Conservation (phyloP, 2,329 filamentous ascomycete genomes). For the Fusarium continuum region DNA sequence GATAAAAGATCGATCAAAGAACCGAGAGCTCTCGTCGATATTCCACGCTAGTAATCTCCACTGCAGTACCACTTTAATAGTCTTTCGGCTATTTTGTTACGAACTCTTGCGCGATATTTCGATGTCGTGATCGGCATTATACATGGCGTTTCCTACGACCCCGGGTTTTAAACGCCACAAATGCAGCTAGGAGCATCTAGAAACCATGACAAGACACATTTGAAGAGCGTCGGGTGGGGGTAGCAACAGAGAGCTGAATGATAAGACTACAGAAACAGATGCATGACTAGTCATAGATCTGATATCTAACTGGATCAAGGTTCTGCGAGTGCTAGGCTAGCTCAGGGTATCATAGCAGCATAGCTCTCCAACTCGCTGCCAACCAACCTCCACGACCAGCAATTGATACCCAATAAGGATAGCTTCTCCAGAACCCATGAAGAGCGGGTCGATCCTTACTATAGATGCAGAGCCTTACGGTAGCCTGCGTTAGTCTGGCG, state of each 20-base stretch:
- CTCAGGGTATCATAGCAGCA: slow-evolving; percentile 1
- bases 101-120: slow-evolving; percentile 17
- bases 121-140: slow-evolving; percentile 41
- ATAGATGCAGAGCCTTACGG: slow-evolving; percentile 21
- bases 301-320: not conserved
- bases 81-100: slow-evolving; percentile 15
- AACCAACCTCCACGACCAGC: slow-evolving; percentile 20
- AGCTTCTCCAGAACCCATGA: slow-evolving; percentile 18
- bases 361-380: slow-evolving; percentile 4
- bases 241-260: not conserved
- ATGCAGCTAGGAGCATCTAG: slow-evolving; percentile 1
- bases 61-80: slow-evolving; percentile 34
- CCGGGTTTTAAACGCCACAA: slow-evolving; percentile 28
- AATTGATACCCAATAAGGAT: slow-evolving; percentile 19
- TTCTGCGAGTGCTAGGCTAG: slow-evolving; percentile 4
- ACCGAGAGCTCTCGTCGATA: too few species aligned
- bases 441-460: slow-evolving; percentile 38
- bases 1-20: too few species aligned
- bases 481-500: slow-evolving; percentile 39
- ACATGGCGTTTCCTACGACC: slow-evolving; percentile 33
- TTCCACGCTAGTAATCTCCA: slow-evolving; percentile 19
- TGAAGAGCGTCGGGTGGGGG: slow-evolving; percentile 8
- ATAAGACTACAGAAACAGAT: not conserved
- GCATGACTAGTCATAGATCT: not conserved
- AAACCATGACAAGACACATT: slow-evolving; percentile 14